phyloP scores from a whole-genome alignment of 2,329 filamentous ascomycete genomes.

The Colletotrichum destructivum region DNA sequence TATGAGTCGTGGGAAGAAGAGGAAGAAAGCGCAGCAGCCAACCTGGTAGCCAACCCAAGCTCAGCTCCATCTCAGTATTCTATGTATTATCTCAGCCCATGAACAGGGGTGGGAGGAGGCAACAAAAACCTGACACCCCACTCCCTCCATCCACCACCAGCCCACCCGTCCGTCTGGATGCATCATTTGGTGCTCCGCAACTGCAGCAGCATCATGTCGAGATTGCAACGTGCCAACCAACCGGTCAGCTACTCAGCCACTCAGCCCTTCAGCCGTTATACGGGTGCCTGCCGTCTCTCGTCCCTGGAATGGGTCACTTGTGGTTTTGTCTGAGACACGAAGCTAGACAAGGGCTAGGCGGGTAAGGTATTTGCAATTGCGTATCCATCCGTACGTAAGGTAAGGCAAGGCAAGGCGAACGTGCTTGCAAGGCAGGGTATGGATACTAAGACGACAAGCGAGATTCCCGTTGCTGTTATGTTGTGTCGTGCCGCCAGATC shows the following conservation, averaged over 20 bases:
- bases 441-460: constrained; percentile 11
- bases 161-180: constrained; percentile 6
- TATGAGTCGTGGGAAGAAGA: background rate
- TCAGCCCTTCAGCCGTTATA: constrained; percentile 34
- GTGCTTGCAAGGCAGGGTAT: background rate
- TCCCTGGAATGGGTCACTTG: constrained; percentile 17
- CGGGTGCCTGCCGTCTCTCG: constrained; percentile 32
- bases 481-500: constrained; percentile 3
- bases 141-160: background rate
- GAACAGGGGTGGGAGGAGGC: background rate
- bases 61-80: background rate
- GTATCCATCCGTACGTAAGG: constrained; percentile 14
- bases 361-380: constrained; percentile 34
- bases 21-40: background rate
- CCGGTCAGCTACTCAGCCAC: constrained; percentile 15
- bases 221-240: constrained; percentile 35
- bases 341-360: constrained; percentile 29
- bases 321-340: constrained; percentile 27
- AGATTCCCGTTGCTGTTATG: background rate
- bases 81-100: background rate
- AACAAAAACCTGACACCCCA: background rate
- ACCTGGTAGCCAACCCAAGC: background rate
- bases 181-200: constrained; percentile 17
- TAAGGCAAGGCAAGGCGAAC: constrained; percentile 5
- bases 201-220: constrained; percentile 31